These are phyloP conservation scores for Ceratobasidium papillatum DNA, from an alignment of 1,284 basidiomycete genomes.

Conservation along the genomic window DNA sequence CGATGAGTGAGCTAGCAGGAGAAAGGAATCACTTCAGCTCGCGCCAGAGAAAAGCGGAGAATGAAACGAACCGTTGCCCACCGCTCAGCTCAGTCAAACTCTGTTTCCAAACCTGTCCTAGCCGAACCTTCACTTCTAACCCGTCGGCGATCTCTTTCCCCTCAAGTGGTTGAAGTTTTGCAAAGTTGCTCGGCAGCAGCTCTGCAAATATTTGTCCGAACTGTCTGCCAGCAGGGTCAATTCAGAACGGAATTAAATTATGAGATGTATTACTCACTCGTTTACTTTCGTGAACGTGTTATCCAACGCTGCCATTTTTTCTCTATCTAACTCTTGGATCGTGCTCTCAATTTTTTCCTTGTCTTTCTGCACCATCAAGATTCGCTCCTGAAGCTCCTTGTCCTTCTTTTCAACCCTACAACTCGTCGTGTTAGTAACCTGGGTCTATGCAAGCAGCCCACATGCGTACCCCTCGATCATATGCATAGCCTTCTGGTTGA, in stretches of 20 bases:
- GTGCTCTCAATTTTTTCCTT: slow-evolving; percentile 97
- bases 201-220: slow-evolving; percentile 98
- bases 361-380: slow-evolving; percentile 89
- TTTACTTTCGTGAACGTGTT: slow-evolving; percentile 98
- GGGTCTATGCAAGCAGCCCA: background rate
- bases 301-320: slow-evolving; percentile 92
- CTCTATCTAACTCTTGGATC: slow-evolving; percentile 90
- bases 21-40: background rate
- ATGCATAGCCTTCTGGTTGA: slow-evolving; percentile 94
- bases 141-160: slow-evolving; percentile 93
- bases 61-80: slow-evolving; percentile 83
- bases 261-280: slow-evolving; percentile 62
- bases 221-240: slow-evolving; percentile 65
- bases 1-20: slow-evolving; percentile 85
- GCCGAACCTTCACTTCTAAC: slow-evolving; percentile 94
- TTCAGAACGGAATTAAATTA: slow-evolving; percentile 8
- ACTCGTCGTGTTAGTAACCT: background rate
- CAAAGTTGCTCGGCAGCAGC: slow-evolving; percentile 95
- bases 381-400: slow-evolving; percentile 84
- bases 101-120: slow-evolving; percentile 97
- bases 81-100: slow-evolving; percentile 96
- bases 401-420: slow-evolving; percentile 95
- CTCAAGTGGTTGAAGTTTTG: slow-evolving; percentile 93
- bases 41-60: background rate
- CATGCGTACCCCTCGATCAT: slow-evolving; percentile 89